Base-by-base conservation (phyloP, 345 rosid genomes). In the Moringa oleifera region DNA sequence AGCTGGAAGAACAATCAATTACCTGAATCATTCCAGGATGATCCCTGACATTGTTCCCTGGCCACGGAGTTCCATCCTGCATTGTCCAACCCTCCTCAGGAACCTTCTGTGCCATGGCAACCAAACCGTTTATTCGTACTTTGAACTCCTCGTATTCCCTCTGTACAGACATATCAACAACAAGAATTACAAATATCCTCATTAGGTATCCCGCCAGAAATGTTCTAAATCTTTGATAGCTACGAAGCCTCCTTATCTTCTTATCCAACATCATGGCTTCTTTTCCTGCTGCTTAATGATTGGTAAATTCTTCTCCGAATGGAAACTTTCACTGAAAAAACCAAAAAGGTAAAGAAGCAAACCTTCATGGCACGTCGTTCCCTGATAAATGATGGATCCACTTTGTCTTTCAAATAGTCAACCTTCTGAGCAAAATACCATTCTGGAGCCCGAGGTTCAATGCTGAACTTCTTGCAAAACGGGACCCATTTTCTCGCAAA, bases 21-120 rank as follows among this genome's bases (percentile, higher is more conserved):
- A 88, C 97, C 93, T 90, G 97, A 58, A 90, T 90, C 97, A 90
- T 90, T 63, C 96, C 97, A 28, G 97, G 97, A 72, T 90, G 97
- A 81, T 90, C 97, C 55, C 91, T 73, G 56, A 88, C 89, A 67
- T 83, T 82, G 74, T 90, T 90, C 67, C 97, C 97, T 0, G 97
- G 97, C 93, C 96, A 90, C 45, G 88, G 93, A 64, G 91, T 88
- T 51, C 96, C 97, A 58, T 88, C 96, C 71, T 90, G 97, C 97
- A 90, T 90, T 37, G 95, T 90, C 97, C 97, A 90, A 37, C 97
- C 97, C 33, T 90, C 97, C 69, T 90, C 97, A 41, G 97, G 97
- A 52, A 88, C 96, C 81, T 90, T 90, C 71, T 84, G 85, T 57
- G 97, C 97, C 60, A 68, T 83, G 18, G 91, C 74, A 71, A 90